Conservation (phyloP, 2,329 filamentous ascomycete genomes). For the Pseudogymnoascus sp. region DNA sequence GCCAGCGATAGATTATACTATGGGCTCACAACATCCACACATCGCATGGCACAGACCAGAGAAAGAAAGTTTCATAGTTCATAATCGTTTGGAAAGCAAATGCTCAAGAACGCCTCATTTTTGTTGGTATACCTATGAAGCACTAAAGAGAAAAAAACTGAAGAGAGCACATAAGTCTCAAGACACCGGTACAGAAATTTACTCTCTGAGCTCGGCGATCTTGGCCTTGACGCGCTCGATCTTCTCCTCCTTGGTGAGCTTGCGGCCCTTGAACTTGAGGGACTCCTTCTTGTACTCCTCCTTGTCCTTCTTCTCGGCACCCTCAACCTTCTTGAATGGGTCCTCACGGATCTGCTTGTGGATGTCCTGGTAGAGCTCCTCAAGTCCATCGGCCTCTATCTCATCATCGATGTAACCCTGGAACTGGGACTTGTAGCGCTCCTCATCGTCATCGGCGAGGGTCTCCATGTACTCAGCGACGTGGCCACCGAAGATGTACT, state of each 20-base stretch:
- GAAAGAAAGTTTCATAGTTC: neutral
- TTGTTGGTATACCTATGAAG: conserved; percentile 10
- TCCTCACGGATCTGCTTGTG: conserved; percentile 97
- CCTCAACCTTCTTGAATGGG: conserved; percentile 86
- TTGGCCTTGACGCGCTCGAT: conserved; percentile 76
- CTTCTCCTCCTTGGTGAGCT: conserved; percentile 79
- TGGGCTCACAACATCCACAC: neutral
- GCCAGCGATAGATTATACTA: neutral
- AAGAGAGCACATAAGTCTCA: conserved; percentile 10
- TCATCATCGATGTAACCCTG: conserved; percentile 95
- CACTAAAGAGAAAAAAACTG: conserved; percentile 6
- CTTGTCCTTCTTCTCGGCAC: conserved; percentile 86
- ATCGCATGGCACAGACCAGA: neutral
- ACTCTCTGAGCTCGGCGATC: conserved; percentile 69
- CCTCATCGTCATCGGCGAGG: conserved; percentile 98
- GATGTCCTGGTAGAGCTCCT: conserved; percentile 92
- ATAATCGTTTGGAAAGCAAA: conserved; percentile 2
- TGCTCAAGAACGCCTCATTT: conserved; percentile 11
- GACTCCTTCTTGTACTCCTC: conserved; percentile 94
- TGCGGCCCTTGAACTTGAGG: conserved; percentile 73
- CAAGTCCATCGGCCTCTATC: conserved; percentile 88
- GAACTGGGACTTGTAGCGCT: conserved; percentile 99
- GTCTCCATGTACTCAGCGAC: conserved; percentile 99
- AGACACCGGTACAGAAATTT: conserved; percentile 17
- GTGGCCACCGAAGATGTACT: conserved; percentile 98